Evolutionary conservation across 371 early-diverging fungal genomes (phyloP), one percentile per base, ranked within the genome.

Genomic region (Coemansia sp.): DNA sequence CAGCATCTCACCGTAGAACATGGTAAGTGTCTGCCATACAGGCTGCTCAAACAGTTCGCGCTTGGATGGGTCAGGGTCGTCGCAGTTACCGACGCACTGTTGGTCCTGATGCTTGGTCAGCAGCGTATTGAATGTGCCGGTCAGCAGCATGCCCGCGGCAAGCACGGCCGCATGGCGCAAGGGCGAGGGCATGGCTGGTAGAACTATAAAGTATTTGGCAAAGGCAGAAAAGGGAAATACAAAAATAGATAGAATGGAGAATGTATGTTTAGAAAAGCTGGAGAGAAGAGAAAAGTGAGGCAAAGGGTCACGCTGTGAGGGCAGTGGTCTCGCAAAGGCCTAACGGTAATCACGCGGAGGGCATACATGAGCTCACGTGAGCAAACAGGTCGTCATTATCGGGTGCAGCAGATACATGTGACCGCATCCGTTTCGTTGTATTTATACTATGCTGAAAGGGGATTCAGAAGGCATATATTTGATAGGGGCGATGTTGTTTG

Each of bases 1-100:
- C 23, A 89, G 70, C 48, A 88, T 83, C 79, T 97, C 98, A 60
- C 98, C 98, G 48, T 93, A 81, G 82, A 96, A 97, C 98, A 97
- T 97, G 70, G 90, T 94, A 57, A 95, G 82, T 2, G 96, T 95
- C 85, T 97, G 96, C 93, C 92, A 95, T 16, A 95, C 84, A n/a
- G 98, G 98, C 81, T 97, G 98, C 80, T 95, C 96, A 86, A 93
- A 97, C 71, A 88, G 85, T 53, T 86, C 78, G 48, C 85, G 83
- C 23, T 89, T 86, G n/a, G 71, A 66, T 3, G 89, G 86, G 71
- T 94, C 89, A 8, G 92, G 88, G 75, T 86, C 89, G 65, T 90
- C 85, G 72, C 96, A 97, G 82, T 93, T 89, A 18, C 79, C 86
- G 37, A 96, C 92, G 83, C 98, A 97, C 65, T 90, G 89, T 83